Base-by-base conservation (phyloP, 805 yeast species). In the Candida ipomoeae region DNA sequence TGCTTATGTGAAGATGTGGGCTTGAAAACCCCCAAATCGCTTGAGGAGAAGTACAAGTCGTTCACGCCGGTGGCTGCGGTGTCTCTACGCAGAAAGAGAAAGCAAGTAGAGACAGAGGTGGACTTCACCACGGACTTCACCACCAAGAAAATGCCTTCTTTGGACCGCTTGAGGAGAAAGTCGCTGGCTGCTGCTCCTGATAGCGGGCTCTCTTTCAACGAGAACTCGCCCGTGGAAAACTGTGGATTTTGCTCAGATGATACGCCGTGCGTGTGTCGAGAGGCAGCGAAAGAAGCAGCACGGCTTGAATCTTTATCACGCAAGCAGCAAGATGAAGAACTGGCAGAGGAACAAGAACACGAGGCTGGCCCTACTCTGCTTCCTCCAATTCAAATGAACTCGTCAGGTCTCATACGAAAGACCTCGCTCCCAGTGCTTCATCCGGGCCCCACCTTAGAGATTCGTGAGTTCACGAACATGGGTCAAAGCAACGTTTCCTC, bases 181-280 rank as follows among this genome's bases (percentile, higher is more conserved):
- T 43, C 50, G 26, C 46, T 41, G 20, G 44, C 40, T n/a, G 11
- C 40, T 6, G 21, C 45, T 10, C 48, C 41, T 2, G 53, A 35
- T 34, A 46, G 45, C 5, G 36, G 18, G 20, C 40, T 44, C 40
- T 35, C 46, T 5, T 71, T 74, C 50, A 69, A 75, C 52, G 80
- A 77, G 45, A 67, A 68, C 36, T 78, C 80, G 1, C 79, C 82
- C 6, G 74, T 76, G 52, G 95, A 87, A 56, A 82, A 86, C 51
- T 92, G 98, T 68, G 98, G 98, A 0, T 91, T 92, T 67, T 92
- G 98, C 63, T 82, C 96, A 0, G 96, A 88, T 57, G 94, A 84
- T 57, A 84, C 96, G 0, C 91, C 96, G 2, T 92, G 98, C 68
- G 87, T 92, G 2, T 92, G 97, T 65, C 81, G 92, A 26, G 97